Base-by-base conservation (phyloP, 257 asterid species). In the Solanum raphanifolium region DNA sequence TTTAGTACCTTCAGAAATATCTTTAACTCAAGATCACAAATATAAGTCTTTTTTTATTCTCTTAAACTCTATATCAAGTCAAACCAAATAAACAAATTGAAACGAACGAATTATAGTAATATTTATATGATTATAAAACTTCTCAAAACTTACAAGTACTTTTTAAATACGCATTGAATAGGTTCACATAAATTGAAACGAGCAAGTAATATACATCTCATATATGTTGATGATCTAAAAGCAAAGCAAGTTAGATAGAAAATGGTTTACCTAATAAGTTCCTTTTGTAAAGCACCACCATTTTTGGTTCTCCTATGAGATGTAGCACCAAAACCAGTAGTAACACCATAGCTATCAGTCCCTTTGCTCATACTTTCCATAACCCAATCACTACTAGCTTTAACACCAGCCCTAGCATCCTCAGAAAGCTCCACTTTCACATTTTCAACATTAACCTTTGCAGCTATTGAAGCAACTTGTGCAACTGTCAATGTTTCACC, bases 341-440 rank as follows among this genome's bases (percentile, higher is more conserved):
- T 96, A 89, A 96, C 98, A 1, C 99, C 99, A 32, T 96, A 95
- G 5, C 99, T 96, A 69, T 96, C 99, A 2, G 98, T 95, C 5
- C 99, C 99, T 36, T 94, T 96, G 7, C 81, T 87, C 98, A 96
- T 93, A 29, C 98, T 94, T 18, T 96, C 98, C 98, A 96, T 94
- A 4, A 96, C 98, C 98, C 98, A 95, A 9, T 96, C 99, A 76
- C 98, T 94, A 88, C 99, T 96, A 20, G 98, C 99, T 93, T 96
- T 94, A 25, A 96, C 99, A 41, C 94, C 99, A 13, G 93, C 96
- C 86, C 98, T 87, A 4, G 99, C 89, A 46, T 91, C 87, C 92
- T 96, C 99, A 68, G 98, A 90, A 48, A 96, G 94, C 94, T 94
- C 98, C 90, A 96, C 99, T 85, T 85, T 91, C 69, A 95, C 96